Evolutionary conservation across 257 asterid genomes (phyloP), one percentile per base, ranked within the genome.

Genomic region (Gentiana macrophylla): DNA sequence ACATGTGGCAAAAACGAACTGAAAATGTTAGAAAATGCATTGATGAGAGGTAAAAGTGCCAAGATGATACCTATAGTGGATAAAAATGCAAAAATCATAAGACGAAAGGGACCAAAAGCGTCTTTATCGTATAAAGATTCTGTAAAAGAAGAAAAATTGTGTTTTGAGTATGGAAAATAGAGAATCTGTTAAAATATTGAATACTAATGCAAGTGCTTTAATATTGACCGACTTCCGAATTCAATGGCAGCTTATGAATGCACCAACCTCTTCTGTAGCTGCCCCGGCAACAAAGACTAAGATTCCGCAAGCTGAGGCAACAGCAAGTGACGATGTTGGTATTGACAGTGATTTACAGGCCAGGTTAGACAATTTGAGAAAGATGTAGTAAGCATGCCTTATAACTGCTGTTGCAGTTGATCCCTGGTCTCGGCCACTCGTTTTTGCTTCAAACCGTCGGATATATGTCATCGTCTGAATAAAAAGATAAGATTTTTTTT

Each of bases 331-430:
- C 15, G 97, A 84, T 0, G 74, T 82, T 2, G 97, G 94, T 43
- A 91, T 91, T 65, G 98, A 91, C 70, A 87, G 90, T 59, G 98
- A 91, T 67, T 86, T 91, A 62, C 98, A 91, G 77, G 95, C 95
- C 64, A 84, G 98, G 88, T 79, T 91, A 79, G 98, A 91, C 79
- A 91, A 91, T 62, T 66, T 91, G 86, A 87, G 98, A 75, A 87
- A 57, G 78, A 87, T 87, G 96, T 91, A 77, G 46, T 41, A 41
- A 41, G 46, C 65, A 46, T 50, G 48, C 32, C 67, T 77, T 71
- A 65, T 51, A 56, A 62, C 44, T 60, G 64, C 51, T 48, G 56
- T 68, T 51, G 59, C 55, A 70, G 59, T 52, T 45, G 54, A 61
- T 60, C 35, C 45, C 37, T 63, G 55, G 57, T 61, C 37, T 69